Conservation (phyloP, 1,284 basidiomycete genomes). For the Cystobasidium pallidum region DNA sequence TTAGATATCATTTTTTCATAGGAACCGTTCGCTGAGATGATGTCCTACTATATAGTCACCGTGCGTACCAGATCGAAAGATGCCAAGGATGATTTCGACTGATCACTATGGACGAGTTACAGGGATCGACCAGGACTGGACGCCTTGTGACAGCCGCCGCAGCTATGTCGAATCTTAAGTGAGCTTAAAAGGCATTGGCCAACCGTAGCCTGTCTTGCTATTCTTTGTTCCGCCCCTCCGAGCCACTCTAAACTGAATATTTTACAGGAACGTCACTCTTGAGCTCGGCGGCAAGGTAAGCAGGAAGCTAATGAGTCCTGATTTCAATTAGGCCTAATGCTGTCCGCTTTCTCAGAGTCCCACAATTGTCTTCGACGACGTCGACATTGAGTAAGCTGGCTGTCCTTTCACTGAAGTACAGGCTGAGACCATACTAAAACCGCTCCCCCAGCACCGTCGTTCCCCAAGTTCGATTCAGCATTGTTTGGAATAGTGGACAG, state of each 20-base stretch:
- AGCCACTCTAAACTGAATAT: too few relatives aligned
- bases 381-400: conserved; percentile 48
- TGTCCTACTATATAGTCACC: neutral
- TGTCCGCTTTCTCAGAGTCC: conserved; percentile 42
- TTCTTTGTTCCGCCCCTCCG: too few relatives aligned
- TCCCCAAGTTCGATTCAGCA: conserved; percentile 39
- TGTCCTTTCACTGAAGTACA: too few relatives aligned
- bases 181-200: too few relatives aligned
- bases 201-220: too few relatives aligned
- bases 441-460: conserved; percentile 55
- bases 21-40: neutral
- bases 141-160: conserved; percentile 7
- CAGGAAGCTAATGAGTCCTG: too few relatives aligned
- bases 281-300: conserved; percentile 57
- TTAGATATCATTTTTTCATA: neutral
- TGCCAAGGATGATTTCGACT: too few relatives aligned
- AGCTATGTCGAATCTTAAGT: conserved; percentile 53
- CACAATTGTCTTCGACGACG: conserved; percentile 57
- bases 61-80: neutral
- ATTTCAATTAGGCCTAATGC: neutral
- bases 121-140: neutral
- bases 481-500: conserved; percentile 39
- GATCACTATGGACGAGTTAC: too few relatives aligned
- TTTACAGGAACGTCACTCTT: conserved; percentile 53
- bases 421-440: neutral